A percentile compares a stretch with the other conserved stretches of the same genome.
Conservation (phyloP, 768 basidiomycete genomes). For the Pisolithus marmoratus region DNA sequence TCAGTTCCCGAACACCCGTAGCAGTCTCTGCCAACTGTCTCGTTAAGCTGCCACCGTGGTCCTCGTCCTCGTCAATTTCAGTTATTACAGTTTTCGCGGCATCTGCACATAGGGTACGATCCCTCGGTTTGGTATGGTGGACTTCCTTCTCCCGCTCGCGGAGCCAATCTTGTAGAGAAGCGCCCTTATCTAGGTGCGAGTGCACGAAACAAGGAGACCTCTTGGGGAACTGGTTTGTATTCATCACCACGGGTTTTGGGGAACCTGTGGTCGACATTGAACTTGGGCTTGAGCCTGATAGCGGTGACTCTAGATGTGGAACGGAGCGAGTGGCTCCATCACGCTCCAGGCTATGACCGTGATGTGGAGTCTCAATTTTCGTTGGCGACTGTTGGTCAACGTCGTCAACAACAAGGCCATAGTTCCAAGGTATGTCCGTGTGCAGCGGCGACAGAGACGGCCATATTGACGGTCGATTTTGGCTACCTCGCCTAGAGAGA, state of each 20-base stretch:
- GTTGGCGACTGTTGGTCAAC: slow-evolving; percentile 28
- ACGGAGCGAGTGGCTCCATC: slow-evolving; percentile 11
- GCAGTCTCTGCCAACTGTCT: slow-evolving; percentile 95
- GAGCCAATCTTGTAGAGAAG: slow-evolving; percentile 74
- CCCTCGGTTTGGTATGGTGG: slow-evolving; percentile 19
- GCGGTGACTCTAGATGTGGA: slow-evolving; percentile 12
- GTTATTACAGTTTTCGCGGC: slow-evolving; percentile 12
- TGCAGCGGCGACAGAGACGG: slow-evolving; percentile 23
- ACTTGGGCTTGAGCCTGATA: slow-evolving; percentile 16
- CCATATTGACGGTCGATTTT: slow-evolving; percentile 26
- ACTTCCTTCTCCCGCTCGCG: slow-evolving; percentile 32
- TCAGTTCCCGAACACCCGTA: slow-evolving; percentile 96
- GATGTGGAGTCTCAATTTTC: slow-evolving; percentile 12
- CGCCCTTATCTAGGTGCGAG: slow-evolving; percentile 80
- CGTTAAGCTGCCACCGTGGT: slow-evolving; percentile 73
- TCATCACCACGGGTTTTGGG: slow-evolving; percentile 22
- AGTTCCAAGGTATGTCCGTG: slow-evolving; percentile 30
- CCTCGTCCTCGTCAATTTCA: slow-evolving; percentile 52
- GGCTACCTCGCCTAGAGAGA: slow-evolving; percentile 30
- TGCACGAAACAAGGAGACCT: slow-evolving; percentile 91
- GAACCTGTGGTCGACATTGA: slow-evolving; percentile 22
- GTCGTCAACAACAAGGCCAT: slow-evolving; percentile 32
- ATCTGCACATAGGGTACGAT: slow-evolving; percentile 10
- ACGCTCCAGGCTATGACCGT: neutral
- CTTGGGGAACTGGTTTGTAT: slow-evolving; percentile 14